These are phyloP conservation scores for Heritiera fomes DNA, from an alignment of 345 rosid species.

Conservation along the genomic window DNA sequence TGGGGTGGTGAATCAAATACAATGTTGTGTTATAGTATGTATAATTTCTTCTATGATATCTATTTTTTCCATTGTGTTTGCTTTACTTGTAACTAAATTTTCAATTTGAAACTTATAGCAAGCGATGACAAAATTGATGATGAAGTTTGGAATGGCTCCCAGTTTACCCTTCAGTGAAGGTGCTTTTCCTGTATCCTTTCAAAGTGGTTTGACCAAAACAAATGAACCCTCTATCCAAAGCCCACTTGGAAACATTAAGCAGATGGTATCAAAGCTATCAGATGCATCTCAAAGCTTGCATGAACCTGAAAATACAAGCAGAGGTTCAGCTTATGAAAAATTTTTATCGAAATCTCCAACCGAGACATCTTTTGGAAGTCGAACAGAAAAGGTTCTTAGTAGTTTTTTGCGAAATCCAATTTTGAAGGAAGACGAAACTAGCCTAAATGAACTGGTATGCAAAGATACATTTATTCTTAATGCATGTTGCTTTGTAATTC, in stretches of 20 bases:
- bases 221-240: conserved; percentile 39
- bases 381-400: conserved; percentile 76
- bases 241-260: conserved; percentile 44
- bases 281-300: conserved; percentile 38
- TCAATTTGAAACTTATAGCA: conserved; percentile 43
- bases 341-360: conserved; percentile 23
- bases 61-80: conserved; percentile 3
- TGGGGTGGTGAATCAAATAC: conserved; percentile 68
- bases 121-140: conserved; percentile 55
- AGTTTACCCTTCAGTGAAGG: conserved; percentile 41
- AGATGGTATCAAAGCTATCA: conserved; percentile 37
- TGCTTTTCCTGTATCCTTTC: conserved; percentile 43
- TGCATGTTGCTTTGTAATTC: background rate
- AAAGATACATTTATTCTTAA: background rate
- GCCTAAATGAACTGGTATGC: conserved; percentile 49
- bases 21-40: conserved; percentile 57
- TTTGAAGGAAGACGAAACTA: conserved; percentile 51
- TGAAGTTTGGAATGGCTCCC: conserved; percentile 59
- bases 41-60: background rate
- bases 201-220: conserved; percentile 38
- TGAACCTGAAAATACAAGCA: conserved; percentile 32
- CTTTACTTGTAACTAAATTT: conserved; percentile 30
- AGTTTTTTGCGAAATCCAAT: conserved; percentile 67
- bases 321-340: conserved; percentile 31
- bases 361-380: conserved; percentile 52